These are phyloP conservation scores for Cystobasidiopsis lactophilus DNA, from an alignment of 768 basidiomycete species.

Conservation along the genomic window DNA sequence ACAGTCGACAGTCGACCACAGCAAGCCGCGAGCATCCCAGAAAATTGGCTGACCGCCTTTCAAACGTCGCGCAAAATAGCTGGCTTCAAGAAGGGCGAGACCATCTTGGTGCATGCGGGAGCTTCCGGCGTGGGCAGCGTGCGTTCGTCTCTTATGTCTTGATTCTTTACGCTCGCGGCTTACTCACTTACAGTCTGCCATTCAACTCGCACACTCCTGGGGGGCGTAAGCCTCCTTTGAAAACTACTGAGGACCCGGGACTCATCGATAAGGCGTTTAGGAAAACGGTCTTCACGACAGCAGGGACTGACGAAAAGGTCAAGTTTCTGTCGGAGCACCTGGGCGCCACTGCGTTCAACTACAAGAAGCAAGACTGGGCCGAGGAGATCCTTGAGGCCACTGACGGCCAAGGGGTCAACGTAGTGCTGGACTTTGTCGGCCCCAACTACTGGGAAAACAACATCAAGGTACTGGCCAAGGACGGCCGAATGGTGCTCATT, in stretches of 20 bases:
- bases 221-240: too few relatives aligned
- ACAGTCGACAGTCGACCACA: constrained; percentile 15
- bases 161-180: too few relatives aligned
- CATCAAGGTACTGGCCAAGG: constrained; percentile 42
- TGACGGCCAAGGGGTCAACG: constrained; percentile 47
- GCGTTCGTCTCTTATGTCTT: constrained; percentile 52
- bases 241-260: too few relatives aligned
- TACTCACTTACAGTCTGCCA: too few relatives aligned
- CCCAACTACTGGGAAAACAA: constrained; percentile 52
- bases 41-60: constrained; percentile 66
- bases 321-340: constrained; percentile 44
- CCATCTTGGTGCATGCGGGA: constrained; percentile 72
- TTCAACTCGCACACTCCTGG: too few relatives aligned
- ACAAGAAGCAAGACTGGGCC: constrained; percentile 56
- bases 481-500: constrained; percentile 53
- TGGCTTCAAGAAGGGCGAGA: constrained; percentile 42
- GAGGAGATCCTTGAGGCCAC: constrained; percentile 48
- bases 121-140: constrained; percentile 29
- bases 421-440: constrained; percentile 54
- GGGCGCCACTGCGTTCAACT: constrained; percentile 25
- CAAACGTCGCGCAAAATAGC: constrained; percentile 30
- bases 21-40: constrained; percentile 35
- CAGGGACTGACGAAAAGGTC: constrained; percentile 62
- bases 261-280: too few relatives aligned
- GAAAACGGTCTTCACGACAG: constrained; percentile 73